These are phyloP conservation scores for Aethionema arabicum DNA, from an alignment of 345 rosid genomes.

Conservation along the genomic window DNA sequence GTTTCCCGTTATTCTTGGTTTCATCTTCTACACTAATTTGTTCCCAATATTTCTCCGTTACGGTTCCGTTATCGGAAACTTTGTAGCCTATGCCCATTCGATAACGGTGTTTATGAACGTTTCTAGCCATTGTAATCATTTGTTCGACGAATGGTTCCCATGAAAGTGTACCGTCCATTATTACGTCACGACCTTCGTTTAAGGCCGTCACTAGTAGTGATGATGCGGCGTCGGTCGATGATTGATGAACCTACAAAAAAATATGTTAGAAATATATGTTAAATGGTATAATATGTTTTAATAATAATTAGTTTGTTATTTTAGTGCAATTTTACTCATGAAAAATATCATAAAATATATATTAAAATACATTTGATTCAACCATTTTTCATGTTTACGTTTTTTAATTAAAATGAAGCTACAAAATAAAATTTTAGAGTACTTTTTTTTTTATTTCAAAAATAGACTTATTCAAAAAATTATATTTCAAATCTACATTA, in stretches of 20 bases:
- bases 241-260: slow-evolving; percentile 68
- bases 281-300: not conserved
- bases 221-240: slow-evolving; percentile 86
- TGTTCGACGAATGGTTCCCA: slow-evolving; percentile 95
- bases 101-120: slow-evolving; percentile 68
- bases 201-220: slow-evolving; percentile 86
- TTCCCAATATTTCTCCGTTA: slow-evolving; percentile 79
- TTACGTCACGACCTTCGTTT: slow-evolving; percentile 94
- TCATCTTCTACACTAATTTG: slow-evolving; percentile 41
- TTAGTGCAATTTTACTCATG: too few species aligned
- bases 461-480: too few species aligned
- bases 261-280: not conserved
- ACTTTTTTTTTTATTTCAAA: too few species aligned
- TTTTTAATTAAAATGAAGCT: too few species aligned
- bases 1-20: slow-evolving; percentile 26
- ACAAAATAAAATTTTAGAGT: too few species aligned
- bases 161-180: slow-evolving; percentile 90
- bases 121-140: slow-evolving; percentile 75
- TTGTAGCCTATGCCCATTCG: slow-evolving; percentile 85
- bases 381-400: too few species aligned
- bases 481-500: too few species aligned
- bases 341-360: too few species aligned
- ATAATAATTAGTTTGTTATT: not conserved
- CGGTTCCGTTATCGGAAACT: slow-evolving; percentile 56
- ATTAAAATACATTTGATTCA: too few species aligned